phyloP scores from a whole-genome alignment of 805 yeast species.

The Clavispora asparagi region DNA sequence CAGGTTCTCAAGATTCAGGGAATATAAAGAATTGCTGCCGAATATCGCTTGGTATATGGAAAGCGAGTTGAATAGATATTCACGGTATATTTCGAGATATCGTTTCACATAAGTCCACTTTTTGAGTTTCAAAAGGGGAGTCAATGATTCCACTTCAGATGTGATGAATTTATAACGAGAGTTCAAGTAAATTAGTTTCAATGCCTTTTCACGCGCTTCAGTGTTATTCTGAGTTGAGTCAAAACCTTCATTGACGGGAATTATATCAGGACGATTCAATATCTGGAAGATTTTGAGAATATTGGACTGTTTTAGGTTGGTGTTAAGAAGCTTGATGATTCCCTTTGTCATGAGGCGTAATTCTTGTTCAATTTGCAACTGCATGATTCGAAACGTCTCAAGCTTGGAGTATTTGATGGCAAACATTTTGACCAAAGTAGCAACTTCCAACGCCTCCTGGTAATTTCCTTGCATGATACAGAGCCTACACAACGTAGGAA shows the following conservation, averaged over 20 bases:
- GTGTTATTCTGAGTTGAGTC: slow-evolving; percentile 1
- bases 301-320: slow-evolving; percentile 74
- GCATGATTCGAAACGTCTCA: slow-evolving; percentile 45
- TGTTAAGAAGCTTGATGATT: slow-evolving; percentile 60
- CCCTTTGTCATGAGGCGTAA: slow-evolving; percentile 64
- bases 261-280: slow-evolving; percentile 59
- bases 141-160: slow-evolving; percentile 52
- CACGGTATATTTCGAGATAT: slow-evolving; percentile 79
- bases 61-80: slow-evolving; percentile 70
- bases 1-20: slow-evolving; percentile 10
- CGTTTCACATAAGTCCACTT: slow-evolving; percentile 65
- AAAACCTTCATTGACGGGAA: background rate
- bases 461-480: slow-evolving; percentile 85
- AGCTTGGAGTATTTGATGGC: slow-evolving; percentile 63
- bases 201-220: slow-evolving; percentile 13
- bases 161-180: slow-evolving; percentile 66
- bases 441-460: slow-evolving; percentile 82
- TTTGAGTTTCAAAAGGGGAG: slow-evolving; percentile 50
- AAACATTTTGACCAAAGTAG: slow-evolving; percentile 66
- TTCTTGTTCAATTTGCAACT: slow-evolving; percentile 49
- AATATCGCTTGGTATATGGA: slow-evolving; percentile 64
- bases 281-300: slow-evolving; percentile 75
- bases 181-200: slow-evolving; percentile 56
- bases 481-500: slow-evolving; percentile 78
- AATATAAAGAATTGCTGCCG: slow-evolving; percentile 14